Conservation (phyloP, 306 rosid species). For the Sechiopsis laciniata region DNA sequence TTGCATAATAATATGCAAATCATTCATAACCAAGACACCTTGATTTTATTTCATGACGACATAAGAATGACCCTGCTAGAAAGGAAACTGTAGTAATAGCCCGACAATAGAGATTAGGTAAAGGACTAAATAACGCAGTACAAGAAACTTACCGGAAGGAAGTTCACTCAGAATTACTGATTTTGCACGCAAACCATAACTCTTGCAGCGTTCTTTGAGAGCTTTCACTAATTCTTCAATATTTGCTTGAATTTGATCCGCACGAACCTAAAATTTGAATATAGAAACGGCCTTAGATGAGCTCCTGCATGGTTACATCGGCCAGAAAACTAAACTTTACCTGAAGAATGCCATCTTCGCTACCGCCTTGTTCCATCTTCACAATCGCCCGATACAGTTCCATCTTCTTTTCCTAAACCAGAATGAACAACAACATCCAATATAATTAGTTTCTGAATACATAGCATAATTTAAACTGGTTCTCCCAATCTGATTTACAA, state of each 20-base stretch:
- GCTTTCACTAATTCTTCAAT: slow-evolving; percentile 78
- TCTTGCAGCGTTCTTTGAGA: slow-evolving; percentile 87
- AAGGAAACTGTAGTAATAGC: no score
- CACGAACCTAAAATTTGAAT: slow-evolving; percentile 56
- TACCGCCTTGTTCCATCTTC: slow-evolving; percentile 73
- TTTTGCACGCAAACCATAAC: slow-evolving; percentile 76
- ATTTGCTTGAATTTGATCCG: slow-evolving; percentile 58
- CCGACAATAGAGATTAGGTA: neutral
- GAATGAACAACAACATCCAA: neutral
- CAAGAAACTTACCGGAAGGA: slow-evolving; percentile 72
- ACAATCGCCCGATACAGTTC: slow-evolving; percentile 79
- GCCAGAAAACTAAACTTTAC: slow-evolving; percentile 37
- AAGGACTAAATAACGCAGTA: slow-evolving; percentile 18
- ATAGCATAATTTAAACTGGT: neutral
- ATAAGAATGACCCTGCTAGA: no score
- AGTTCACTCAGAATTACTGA: slow-evolving; percentile 80
- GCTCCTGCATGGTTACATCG: slow-evolving; percentile 20
- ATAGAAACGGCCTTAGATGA: slow-evolving; percentile 26
- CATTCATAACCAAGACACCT: no score
- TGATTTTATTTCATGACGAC: no score
- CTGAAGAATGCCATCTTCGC: slow-evolving; percentile 55
- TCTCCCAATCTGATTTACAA: slow-evolving; percentile 15
- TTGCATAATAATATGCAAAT: no score
- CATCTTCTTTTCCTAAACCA: slow-evolving; percentile 51
- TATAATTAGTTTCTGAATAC: neutral